Conservation (phyloP, 176 grass and related monocot species). For the Puccinellia tenuiflora region DNA sequence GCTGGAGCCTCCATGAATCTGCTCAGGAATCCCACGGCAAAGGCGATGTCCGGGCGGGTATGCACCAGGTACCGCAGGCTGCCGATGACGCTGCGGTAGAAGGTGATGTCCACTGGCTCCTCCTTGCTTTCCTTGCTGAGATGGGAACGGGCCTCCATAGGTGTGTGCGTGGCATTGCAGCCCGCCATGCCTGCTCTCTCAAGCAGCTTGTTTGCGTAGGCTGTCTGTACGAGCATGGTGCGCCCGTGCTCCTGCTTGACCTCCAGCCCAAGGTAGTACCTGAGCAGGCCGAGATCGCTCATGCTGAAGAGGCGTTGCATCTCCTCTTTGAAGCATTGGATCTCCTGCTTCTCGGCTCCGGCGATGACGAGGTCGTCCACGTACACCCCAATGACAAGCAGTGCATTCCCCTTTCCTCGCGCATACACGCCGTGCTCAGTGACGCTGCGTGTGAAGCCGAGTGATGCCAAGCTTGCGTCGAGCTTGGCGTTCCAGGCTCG, state of each 20-base stretch:
- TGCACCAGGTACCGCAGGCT: too few relatives aligned
- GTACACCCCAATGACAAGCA: not conserved
- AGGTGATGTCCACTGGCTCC: too few relatives aligned
- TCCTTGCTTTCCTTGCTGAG: too few relatives aligned
- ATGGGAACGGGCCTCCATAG: too few relatives aligned
- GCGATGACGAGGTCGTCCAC: not conserved
- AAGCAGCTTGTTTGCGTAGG: not conserved
- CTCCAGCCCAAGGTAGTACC: not conserved
- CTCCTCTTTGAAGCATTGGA: not conserved
- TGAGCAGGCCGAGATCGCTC: not conserved
- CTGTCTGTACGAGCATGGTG: not conserved
- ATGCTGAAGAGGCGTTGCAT: not conserved
- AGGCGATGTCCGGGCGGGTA: too few relatives aligned
- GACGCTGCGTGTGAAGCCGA: not conserved
- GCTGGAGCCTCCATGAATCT: too few relatives aligned
- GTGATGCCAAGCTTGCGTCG: not conserved
- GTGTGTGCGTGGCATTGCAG: not conserved
- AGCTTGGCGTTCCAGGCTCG: not conserved
- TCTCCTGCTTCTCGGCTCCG: rapidly evolving
- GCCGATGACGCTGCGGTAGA: too few relatives aligned
- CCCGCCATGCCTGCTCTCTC: rapidly evolving
- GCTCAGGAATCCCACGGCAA: too few relatives aligned
- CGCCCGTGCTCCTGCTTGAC: rapidly evolving
- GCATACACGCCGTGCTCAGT: not conserved
- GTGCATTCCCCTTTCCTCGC: rapidly evolving